phyloP scores from a whole-genome alignment of 768 basidiomycete species.

The Phlebiopsis flavidoalba region DNA sequence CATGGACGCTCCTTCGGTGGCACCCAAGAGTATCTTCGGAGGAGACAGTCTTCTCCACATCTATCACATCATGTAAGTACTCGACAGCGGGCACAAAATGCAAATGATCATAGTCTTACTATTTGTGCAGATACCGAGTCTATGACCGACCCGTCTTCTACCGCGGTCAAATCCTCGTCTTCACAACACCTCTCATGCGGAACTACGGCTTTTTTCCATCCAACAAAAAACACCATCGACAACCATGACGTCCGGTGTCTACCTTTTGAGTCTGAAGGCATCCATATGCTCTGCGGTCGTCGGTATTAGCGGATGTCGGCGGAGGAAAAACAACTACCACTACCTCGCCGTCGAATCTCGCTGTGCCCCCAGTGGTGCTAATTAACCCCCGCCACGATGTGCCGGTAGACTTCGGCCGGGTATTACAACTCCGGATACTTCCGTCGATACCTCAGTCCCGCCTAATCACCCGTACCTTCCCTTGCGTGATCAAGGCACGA shows the following conservation, averaged over 20 bases:
- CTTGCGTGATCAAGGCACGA: constrained; percentile 97
- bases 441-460: constrained; percentile 96
- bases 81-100: background rate
- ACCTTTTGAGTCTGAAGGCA: constrained; percentile 83
- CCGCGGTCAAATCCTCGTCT: constrained; percentile 95
- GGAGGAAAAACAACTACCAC: constrained; percentile 91
- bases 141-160: constrained; percentile 99
- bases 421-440: too few relatives aligned
- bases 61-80: constrained; percentile 90
- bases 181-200: constrained; percentile 96
- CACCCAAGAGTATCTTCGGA: constrained; percentile 80
- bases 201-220: constrained; percentile 96
- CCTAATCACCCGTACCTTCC: constrained; percentile 87
- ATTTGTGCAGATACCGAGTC: constrained; percentile 87
- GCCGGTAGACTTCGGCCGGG: too few relatives aligned
- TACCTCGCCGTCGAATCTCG: constrained; percentile 90
- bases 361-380: constrained; percentile 92
- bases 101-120: background rate
- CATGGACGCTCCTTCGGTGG: constrained; percentile 85
- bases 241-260: constrained; percentile 76
- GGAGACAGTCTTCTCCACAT: constrained; percentile 98
- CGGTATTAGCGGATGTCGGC: constrained; percentile 94
- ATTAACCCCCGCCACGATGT: constrained; percentile 79
- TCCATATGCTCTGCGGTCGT: constrained; percentile 92
- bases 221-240: constrained; percentile 70